A percentile compares a stretch with the other conserved stretches of the same genome.
Conservation (phyloP, 768 basidiomycete species). For the Mycena crocata region DNA sequence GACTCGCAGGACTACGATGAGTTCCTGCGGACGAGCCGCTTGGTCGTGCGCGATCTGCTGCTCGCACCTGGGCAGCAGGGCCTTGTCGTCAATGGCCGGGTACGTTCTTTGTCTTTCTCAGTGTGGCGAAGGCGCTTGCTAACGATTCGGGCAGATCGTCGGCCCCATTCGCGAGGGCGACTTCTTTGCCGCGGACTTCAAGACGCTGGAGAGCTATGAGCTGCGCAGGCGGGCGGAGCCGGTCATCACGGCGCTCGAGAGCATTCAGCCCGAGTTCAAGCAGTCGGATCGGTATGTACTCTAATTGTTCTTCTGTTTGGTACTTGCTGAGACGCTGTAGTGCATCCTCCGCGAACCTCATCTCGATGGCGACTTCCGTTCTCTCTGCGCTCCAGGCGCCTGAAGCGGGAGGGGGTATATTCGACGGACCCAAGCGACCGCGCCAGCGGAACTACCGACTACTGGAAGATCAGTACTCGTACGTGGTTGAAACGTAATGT, state of each 20-base stretch:
- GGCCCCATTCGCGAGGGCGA: constrained; percentile 73
- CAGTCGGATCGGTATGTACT: constrained; percentile 56
- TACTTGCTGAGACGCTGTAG: constrained; percentile 47
- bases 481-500: constrained; percentile 38
- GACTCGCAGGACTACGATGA: constrained; percentile 48
- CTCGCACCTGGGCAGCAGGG: constrained; percentile 70
- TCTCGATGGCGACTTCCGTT: constrained; percentile 77
- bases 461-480: constrained; percentile 76
- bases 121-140: neutral
- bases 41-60: constrained; percentile 67
- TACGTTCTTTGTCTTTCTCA: constrained; percentile 50
- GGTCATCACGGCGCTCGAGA: constrained; percentile 73
- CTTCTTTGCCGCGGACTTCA: constrained; percentile 80
- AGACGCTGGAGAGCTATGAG: constrained; percentile 80
- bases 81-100: constrained; percentile 86
- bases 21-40: constrained; percentile 58
- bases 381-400: constrained; percentile 77
- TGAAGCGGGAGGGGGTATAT: constrained; percentile 78
- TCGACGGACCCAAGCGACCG: constrained; percentile 71
- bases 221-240: constrained; percentile 74
- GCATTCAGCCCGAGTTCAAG: constrained; percentile 54
- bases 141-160: constrained; percentile 65
- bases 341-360: constrained; percentile 64
- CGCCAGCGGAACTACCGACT: constrained; percentile 70
- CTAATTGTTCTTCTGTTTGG: neutral